Evolutionary conservation across 441 rosid species (phyloP).

Genomic region (Brassica balearica): DNA sequence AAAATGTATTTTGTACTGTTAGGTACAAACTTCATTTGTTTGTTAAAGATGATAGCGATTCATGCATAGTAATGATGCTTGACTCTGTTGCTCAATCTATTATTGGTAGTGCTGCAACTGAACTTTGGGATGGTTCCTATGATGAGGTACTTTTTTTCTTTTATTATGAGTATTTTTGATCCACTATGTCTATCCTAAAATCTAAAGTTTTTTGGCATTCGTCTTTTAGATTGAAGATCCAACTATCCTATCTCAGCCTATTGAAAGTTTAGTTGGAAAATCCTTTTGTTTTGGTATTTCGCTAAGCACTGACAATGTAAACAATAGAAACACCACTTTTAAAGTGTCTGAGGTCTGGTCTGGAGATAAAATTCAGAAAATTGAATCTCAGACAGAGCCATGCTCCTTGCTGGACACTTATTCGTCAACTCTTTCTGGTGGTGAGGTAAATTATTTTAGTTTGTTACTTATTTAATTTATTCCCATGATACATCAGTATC

Average conservation of each 20-base stretch:
- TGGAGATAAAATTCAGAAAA: background rate
- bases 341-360: background rate
- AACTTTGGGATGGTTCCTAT: background rate
- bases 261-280: background rate
- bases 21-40: background rate
- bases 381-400: background rate
- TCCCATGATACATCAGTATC: too few relatives aligned
- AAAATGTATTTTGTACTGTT: background rate
- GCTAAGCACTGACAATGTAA: background rate
- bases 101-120: background rate
- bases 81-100: background rate
- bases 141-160: background rate
- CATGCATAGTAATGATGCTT: background rate
- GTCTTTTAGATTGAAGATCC: background rate
- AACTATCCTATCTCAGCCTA: background rate
- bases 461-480: too few relatives aligned
- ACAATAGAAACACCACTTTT: background rate
- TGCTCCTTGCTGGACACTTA: background rate
- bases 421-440: background rate
- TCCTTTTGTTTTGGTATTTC: background rate
- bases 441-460: background rate
- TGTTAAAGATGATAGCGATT: background rate
- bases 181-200: background rate
- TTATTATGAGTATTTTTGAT: too few relatives aligned
- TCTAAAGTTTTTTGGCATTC: background rate